Evolutionary conservation across 1,284 basidiomycete species (phyloP), one percentile per base, ranked within the genome.

Genomic region (Moesziomyces antarcticus): DNA sequence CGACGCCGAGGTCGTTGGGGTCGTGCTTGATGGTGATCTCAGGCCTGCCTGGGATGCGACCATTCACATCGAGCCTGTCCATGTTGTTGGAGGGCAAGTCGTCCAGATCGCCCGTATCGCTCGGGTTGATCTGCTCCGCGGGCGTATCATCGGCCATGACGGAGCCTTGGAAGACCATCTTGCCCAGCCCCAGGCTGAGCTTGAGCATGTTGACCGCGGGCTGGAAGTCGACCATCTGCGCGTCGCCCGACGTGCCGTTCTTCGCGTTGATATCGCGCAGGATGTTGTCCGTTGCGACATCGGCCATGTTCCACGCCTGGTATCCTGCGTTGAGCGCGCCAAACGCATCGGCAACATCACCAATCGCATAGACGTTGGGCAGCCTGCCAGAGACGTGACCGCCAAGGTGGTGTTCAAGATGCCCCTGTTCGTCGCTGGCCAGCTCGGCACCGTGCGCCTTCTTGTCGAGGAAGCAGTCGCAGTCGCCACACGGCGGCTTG

Each of bases 291-390:
- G 78, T 73, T 3, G 81, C 82, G 4, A 81, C 56, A 47, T 84
- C 82, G 11, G 80, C 82, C 82, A 83, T 83, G 46, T 60, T 73
- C 82, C 82, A 84, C 1, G 82, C 82, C 56, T 83, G 81, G 57
- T 83, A 83, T 10, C 82, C 82, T 0, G 82, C 82, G 45, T 84
- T 84, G 40, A 84, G 54, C 3, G 82, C 80, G 18, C 82, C 82
- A 56, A 83, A 84, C 5, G 81, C 82, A 61, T 84, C 80, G 3
- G 79, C 82, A 1, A 74, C 69, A 50, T 84, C 82, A 37, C 82
- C 82, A 30, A 84, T 82, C 1, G 81, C 82, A 49, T 83, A 84
- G 20, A 83, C 72, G 53, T 83, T 77, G 37, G 50, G 44, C 24
- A 79, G 62, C 54, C 55, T 62, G 18, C 62, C 63, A 8, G 65